phyloP scores from a whole-genome alignment of 2,329 filamentous ascomycete genomes.

The Botrytis fabae region DNA sequence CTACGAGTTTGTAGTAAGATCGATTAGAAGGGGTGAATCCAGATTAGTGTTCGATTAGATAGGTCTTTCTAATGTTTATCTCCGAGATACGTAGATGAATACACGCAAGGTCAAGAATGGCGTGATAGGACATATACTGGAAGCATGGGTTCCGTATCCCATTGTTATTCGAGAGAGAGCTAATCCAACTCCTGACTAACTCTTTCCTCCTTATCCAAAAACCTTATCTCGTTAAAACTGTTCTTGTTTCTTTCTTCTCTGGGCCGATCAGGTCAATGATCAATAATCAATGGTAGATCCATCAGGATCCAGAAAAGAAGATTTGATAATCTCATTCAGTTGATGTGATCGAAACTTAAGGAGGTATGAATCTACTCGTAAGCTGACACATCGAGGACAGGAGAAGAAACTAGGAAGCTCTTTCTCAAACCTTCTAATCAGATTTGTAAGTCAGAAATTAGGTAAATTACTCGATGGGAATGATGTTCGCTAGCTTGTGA shows the following conservation, averaged over 20 bases:
- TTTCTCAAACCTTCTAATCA: not conserved
- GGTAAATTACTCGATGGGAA: not conserved
- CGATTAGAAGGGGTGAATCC: too few species aligned
- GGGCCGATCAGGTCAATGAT: too few species aligned
- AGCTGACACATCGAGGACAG: not conserved
- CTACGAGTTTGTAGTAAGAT: too few species aligned
- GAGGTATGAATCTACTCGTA: not conserved
- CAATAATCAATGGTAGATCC: not conserved
- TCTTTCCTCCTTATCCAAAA: not conserved
- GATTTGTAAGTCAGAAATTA: not conserved
- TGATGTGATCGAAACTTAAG: not conserved
- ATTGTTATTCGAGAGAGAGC: not conserved
- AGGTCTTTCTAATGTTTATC: fast-evolving
- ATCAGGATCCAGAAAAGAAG: not conserved
- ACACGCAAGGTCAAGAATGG: not conserved
- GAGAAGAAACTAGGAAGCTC: not conserved
- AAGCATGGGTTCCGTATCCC: too few species aligned
- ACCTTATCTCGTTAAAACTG: not conserved
- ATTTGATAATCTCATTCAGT: not conserved
- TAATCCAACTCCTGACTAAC: not conserved
- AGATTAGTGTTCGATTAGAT: not conserved
- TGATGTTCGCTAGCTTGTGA: not conserved
- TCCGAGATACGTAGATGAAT: not conserved
- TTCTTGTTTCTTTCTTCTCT: not conserved
- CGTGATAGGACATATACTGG: too few species aligned